Evolutionary conservation across 495 filamentous ascomycete genomes (phyloP).

Genomic region (Cenococcum geophilum): DNA sequence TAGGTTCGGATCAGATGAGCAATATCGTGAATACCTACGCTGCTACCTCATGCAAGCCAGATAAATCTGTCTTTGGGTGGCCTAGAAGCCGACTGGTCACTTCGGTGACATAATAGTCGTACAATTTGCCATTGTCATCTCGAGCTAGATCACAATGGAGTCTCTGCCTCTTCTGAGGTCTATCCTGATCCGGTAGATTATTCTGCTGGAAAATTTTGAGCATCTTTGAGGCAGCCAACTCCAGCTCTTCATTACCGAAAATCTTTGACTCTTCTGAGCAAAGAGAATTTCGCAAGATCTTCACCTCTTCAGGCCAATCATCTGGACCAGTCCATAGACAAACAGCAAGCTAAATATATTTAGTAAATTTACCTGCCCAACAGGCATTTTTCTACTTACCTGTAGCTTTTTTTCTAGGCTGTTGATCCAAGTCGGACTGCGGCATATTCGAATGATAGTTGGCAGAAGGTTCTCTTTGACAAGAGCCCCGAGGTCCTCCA

Average conservation of each 20-base stretch:
- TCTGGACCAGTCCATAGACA: constrained; percentile 20
- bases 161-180: constrained; percentile 22
- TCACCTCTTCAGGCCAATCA: constrained; percentile 20
- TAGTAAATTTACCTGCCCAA: not conserved
- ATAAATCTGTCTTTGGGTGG: not conserved
- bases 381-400: constrained; percentile 9
- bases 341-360: constrained; percentile 23
- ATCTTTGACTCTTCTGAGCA: constrained; percentile 2
- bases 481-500: constrained; percentile 1
- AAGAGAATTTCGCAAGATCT: constrained; percentile 10
- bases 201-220: constrained; percentile 9
- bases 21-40: not conserved
- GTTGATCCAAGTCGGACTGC: not conserved
- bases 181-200: constrained; percentile 8
- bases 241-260: constrained; percentile 12
- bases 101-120: constrained; percentile 8
- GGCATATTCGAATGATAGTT: constrained; percentile 4
- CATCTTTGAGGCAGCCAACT: constrained; percentile 6
- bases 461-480: constrained; percentile 15
- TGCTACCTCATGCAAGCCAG: not conserved
- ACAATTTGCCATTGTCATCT: not conserved
- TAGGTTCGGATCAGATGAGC: not conserved
- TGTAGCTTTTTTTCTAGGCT: constrained; percentile 18
- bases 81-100: constrained; percentile 7
- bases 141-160: not conserved